Percentiles rank a stretch among this genome's conserved stretches.
These are phyloP conservation scores for Chaetomidium leptoderma DNA, from an alignment of 495 filamentous ascomycete species.

Conservation along the genomic window DNA sequence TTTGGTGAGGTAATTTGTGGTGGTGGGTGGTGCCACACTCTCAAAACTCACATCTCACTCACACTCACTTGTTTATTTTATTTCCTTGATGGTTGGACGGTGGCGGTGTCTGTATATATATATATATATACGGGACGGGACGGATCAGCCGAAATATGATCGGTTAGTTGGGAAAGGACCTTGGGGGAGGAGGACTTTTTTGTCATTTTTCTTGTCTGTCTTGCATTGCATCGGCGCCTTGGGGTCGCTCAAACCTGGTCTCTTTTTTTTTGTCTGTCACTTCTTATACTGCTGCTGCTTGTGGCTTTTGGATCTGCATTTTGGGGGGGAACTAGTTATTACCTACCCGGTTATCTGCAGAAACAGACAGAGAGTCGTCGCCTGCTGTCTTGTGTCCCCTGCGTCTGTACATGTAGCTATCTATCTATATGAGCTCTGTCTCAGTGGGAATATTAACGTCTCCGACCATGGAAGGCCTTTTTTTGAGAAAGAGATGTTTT, in stretches of 20 bases:
- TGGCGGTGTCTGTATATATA: too few relatives aligned
- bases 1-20: constrained; percentile 8
- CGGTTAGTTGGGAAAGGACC: background rate
- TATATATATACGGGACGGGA: too few relatives aligned
- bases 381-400: background rate
- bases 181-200: background rate
- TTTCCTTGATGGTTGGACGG: too few relatives aligned
- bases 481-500: too few relatives aligned
- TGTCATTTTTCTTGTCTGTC: constrained; percentile 2
- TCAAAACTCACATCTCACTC: background rate
- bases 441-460: background rate
- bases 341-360: background rate
- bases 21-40: too few relatives aligned
- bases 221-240: constrained; percentile 23
- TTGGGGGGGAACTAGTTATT: background rate
- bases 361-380: background rate
- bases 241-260: background rate
- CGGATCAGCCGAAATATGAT: too few relatives aligned
- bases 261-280: background rate
- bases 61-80: background rate
- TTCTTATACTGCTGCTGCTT: background rate
- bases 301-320: background rate
- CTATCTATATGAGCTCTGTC: background rate
- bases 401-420: background rate
- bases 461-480: background rate